Percentiles rank a stretch among this genome's conserved stretches.
Evolutionary conservation across 768 basidiomycete species (phyloP).

Genomic region (Tubosaeta sp.): DNA sequence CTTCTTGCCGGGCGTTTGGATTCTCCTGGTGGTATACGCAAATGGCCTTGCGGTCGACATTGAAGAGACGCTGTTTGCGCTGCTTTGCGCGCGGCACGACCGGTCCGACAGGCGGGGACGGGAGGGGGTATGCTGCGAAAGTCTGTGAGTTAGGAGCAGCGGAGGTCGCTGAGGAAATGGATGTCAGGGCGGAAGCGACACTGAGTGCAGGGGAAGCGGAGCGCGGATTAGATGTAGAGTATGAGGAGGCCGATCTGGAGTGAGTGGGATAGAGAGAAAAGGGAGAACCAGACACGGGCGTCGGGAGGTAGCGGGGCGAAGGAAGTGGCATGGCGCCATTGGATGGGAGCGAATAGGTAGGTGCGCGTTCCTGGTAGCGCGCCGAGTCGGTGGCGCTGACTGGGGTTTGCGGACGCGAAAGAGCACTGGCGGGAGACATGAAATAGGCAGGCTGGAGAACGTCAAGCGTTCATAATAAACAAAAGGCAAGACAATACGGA

Average conservation of each 20-base stretch:
- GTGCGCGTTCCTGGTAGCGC: conserved; percentile 33
- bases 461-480: conserved; percentile 2
- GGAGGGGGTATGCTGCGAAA: conserved; percentile 28
- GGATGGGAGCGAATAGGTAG: conserved; percentile 25
- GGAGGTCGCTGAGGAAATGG: conserved; percentile 42
- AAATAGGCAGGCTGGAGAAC: conserved; percentile 31
- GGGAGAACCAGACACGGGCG: conserved; percentile 43
- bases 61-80: conserved; percentile 70
- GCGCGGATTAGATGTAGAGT: conserved; percentile 45
- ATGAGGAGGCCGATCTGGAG: conserved; percentile 42
- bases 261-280: conserved; percentile 43
- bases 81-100: conserved; percentile 44
- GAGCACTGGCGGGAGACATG: conserved; percentile 31
- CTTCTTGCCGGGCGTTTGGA: conserved; percentile 74
- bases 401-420: conserved; percentile 40
- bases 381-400: conserved; percentile 30
- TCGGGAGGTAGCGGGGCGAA: conserved; percentile 43
- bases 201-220: conserved; percentile 63
- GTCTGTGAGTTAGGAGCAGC: conserved; percentile 27
- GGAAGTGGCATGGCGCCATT: conserved; percentile 25
- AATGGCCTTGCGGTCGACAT: conserved; percentile 70
- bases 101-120: conserved; percentile 25
- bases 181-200: conserved; percentile 49
- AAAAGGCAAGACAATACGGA: conserved; percentile 6
- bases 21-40: conserved; percentile 62